These are phyloP conservation scores for Aspergillus costaricaensis DNA, from an alignment of 2,329 filamentous ascomycete genomes.

Conservation along the genomic window DNA sequence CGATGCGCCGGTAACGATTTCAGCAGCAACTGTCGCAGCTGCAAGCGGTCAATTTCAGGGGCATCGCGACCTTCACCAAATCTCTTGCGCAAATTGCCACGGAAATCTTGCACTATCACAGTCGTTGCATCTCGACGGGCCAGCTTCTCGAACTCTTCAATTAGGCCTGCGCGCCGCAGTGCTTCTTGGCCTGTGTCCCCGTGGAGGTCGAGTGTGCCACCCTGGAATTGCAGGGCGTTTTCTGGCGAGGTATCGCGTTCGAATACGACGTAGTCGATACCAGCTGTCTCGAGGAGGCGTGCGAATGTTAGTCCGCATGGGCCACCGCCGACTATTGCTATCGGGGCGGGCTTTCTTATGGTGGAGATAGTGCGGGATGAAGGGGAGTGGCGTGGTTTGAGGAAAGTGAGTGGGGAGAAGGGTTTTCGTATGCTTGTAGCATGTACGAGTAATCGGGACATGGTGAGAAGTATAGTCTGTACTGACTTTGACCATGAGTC, in stretches of 20 bases:
- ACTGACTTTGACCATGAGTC: too few species aligned
- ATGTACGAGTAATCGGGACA: not conserved
- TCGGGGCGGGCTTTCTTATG: slow-evolving; percentile 8
- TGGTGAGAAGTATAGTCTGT: not conserved
- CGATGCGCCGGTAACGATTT: slow-evolving; percentile 34
- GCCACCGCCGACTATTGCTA: slow-evolving; percentile 25
- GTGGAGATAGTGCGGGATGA: not conserved
- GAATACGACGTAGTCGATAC: slow-evolving; percentile 23
- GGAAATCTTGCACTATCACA: slow-evolving; percentile 7
- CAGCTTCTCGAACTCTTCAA: slow-evolving; percentile 22
- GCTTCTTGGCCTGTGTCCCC: slow-evolving; percentile 22
- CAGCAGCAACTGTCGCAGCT: slow-evolving; percentile 41
- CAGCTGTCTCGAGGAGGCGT: slow-evolving; percentile 19
- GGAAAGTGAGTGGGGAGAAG: not conserved
- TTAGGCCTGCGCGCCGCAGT: slow-evolving; percentile 24
- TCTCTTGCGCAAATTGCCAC: not conserved
- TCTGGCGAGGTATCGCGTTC: slow-evolving; percentile 19
- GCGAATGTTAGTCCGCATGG: slow-evolving; percentile 26
- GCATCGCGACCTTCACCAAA: slow-evolving; percentile 30
- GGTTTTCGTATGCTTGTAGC: not conserved
- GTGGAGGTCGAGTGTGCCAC: slow-evolving; percentile 27
- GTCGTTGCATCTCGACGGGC: slow-evolving; percentile 21
- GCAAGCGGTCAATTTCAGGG: slow-evolving; percentile 46
- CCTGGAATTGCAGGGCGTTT: slow-evolving; percentile 12
- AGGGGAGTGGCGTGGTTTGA: not conserved